A percentile compares a stretch with the other conserved stretches of the same genome.
phyloP scores from a whole-genome alignment of 1,139 yeast genomes.

The Kodamaea derodonti region DNA sequence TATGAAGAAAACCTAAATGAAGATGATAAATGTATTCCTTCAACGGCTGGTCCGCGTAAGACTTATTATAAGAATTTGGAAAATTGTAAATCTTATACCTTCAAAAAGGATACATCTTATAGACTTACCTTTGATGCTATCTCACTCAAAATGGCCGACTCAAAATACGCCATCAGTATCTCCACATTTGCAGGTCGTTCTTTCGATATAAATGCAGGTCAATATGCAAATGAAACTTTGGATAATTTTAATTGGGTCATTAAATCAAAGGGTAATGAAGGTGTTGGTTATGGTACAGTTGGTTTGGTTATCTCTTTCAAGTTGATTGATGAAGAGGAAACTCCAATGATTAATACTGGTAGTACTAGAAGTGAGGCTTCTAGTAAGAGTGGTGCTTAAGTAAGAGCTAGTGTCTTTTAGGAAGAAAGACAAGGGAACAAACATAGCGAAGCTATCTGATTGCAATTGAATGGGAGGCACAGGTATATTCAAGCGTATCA shows the following conservation, averaged over 20 bases:
- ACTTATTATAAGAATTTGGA: conserved; percentile 27
- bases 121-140: conserved; percentile 37
- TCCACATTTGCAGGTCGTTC: conserved; percentile 38
- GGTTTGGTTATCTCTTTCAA: conserved; percentile 42
- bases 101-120: conserved; percentile 24
- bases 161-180: conserved; percentile 37
- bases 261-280: conserved; percentile 37
- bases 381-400: no score
- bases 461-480: no score
- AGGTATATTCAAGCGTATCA: no score
- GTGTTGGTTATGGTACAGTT: conserved; percentile 31
- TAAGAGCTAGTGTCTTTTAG: no score
- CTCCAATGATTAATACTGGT: neutral
- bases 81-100: conserved; percentile 32
- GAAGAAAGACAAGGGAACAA: no score
- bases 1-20: conserved; percentile 24
- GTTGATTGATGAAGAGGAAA: conserved; percentile 26
- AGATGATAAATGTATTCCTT: conserved; percentile 27
- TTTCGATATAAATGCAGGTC: conserved; percentile 39
- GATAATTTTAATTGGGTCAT: conserved; percentile 45
- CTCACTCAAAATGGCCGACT: conserved; percentile 38
- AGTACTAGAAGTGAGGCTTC: neutral
- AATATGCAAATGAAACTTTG: conserved; percentile 39
- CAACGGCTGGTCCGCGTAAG: conserved; percentile 28
- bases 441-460: no score